Evolutionary conservation across 768 basidiomycete species (phyloP), one percentile per base, ranked within the genome.

Genomic region (Rhodocollybia butyracea): DNA sequence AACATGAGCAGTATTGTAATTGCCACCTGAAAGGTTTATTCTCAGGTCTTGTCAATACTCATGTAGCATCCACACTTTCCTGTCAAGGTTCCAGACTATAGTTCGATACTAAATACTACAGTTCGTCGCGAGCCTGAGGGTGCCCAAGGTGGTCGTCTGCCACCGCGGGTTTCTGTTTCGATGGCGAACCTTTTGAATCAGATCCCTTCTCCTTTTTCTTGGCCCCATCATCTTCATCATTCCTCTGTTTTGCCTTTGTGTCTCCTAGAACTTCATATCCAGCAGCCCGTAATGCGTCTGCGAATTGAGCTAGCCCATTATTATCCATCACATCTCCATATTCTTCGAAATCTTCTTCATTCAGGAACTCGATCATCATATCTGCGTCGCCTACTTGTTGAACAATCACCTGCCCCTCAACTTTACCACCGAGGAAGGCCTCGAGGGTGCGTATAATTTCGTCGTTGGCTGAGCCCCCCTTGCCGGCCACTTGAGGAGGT

Each of bases 201-300:
- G 51, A 58, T 50, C 24, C 32, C 46, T 39, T 30, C 26, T 21
- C 27, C 29, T 40, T 24, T 31, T 55, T 57, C 34, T 56, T 53
- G 17, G n/a, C 47, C 41, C 46, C 39, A 31, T 51, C 31, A 10
- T 26, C 27, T 22, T 57, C 29, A 41, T 31, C 57, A 34, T 39
- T 39, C 27, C 39, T 24, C 45, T 51, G 57, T 30, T 43, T 53
- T 19, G 46, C 43, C 31, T 45, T 34, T 21, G 30, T 53, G 36
- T 29, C 54, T 10, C 48, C 21, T 48, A 40, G 41, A 10, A 53
- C 11, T 41, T 53, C 27, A 31, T 22, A 30, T 15, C 83, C 81
- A 19, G 79, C 82, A 24, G 75, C 79, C 24, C 79, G 78, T 40
- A 89, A 65, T 36, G 76, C 73, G 13, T 82, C 76, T 38, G 73